Conservation (phyloP, 805 yeast species). For the Teunomyces tritomae region DNA sequence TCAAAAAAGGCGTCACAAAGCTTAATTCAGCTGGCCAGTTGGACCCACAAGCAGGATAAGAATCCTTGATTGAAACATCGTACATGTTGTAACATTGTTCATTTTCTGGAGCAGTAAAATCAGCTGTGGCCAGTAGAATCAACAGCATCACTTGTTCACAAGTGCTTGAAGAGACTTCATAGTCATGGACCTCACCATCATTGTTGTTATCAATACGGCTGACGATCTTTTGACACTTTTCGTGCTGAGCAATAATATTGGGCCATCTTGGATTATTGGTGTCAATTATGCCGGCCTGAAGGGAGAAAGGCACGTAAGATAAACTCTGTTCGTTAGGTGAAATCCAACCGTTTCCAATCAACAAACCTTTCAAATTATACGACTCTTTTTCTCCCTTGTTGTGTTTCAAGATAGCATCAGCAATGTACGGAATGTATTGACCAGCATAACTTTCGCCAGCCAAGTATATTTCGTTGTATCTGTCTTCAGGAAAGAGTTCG, state of each 20-base stretch:
- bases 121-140: conserved; percentile 27
- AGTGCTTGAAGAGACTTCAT: conserved; percentile 24
- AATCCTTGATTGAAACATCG: conserved; percentile 67
- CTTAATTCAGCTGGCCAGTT: conserved; percentile 80
- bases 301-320: conserved; percentile 70
- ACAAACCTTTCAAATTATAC: conserved; percentile 57
- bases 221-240: conserved; percentile 57
- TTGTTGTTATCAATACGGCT: conserved; percentile 19
- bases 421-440: conserved; percentile 89
- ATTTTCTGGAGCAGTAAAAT: conserved; percentile 21
- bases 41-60: conserved; percentile 84
- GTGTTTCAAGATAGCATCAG: conserved; percentile 53
- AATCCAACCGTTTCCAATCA: conserved; percentile 94
- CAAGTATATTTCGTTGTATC: conserved; percentile 59
- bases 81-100: conserved; percentile 78
- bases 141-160: conserved; percentile 50
- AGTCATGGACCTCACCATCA: conserved; percentile 17
- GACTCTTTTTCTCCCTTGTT: conserved; percentile 27
- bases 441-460: conserved; percentile 99
- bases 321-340: conserved; percentile 84
- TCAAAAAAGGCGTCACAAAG: conserved; percentile 50
- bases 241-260: conserved; percentile 48
- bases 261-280: conserved; percentile 38
- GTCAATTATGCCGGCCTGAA: conserved; percentile 55
- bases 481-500: conserved; percentile 70